A percentile compares a stretch with the other conserved stretches of the same genome.
phyloP scores from a whole-genome alignment of 2,329 filamentous ascomycete species.

The Colletotrichum sansevieriae region DNA sequence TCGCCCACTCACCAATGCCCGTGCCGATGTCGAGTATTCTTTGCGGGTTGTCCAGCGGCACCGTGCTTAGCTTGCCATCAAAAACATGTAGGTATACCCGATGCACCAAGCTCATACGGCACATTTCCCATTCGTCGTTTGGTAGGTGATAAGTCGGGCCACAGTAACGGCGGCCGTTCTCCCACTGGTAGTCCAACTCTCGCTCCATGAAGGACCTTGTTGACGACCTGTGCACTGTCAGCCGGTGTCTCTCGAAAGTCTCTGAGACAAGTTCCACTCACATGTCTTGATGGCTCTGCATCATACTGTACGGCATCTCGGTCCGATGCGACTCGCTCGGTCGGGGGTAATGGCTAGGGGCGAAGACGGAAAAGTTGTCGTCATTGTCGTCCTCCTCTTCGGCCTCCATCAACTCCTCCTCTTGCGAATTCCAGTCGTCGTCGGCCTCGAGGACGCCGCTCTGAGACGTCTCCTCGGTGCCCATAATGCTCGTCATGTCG shows the following conservation, averaged over 20 bases:
- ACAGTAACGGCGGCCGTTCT: slow-evolving; percentile 74
- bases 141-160: slow-evolving; percentile 72
- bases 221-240: slow-evolving; percentile 52
- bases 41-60: slow-evolving; percentile 54
- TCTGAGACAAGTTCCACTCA: slow-evolving; percentile 49
- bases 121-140: slow-evolving; percentile 75
- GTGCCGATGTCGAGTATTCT: slow-evolving; percentile 70
- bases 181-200: slow-evolving; percentile 68
- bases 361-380: slow-evolving; percentile 60
- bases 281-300: slow-evolving; percentile 54
- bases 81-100: slow-evolving; percentile 71
- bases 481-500: slow-evolving; percentile 54
- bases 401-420: slow-evolving; percentile 44
- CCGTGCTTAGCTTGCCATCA: slow-evolving; percentile 59
- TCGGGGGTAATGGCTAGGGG: slow-evolving; percentile 56
- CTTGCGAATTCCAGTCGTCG: slow-evolving; percentile 38
- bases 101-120: slow-evolving; percentile 71
- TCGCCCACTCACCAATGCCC: slow-evolving; percentile 67
- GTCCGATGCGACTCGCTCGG: slow-evolving; percentile 52
- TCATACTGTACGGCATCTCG: slow-evolving; percentile 50
- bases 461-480: slow-evolving; percentile 50
- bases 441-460: slow-evolving; percentile 44
- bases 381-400: slow-evolving; percentile 50
- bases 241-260: slow-evolving; percentile 36
- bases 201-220: slow-evolving; percentile 63